phyloP scores from a whole-genome alignment of 345 rosid genomes.

The Dipteronia sinensis region DNA sequence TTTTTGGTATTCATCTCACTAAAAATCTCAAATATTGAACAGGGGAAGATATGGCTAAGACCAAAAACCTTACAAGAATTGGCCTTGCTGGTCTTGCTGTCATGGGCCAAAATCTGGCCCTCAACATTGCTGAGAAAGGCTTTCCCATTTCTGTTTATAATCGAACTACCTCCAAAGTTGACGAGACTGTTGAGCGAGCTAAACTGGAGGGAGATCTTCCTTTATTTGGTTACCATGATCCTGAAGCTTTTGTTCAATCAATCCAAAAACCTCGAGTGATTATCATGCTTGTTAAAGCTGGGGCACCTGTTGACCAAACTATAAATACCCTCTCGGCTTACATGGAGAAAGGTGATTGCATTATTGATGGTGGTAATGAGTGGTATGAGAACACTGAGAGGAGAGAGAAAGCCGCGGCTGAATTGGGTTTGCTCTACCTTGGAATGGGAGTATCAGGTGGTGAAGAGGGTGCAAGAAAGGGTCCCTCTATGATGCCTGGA shows the following conservation, averaged over 20 bases:
- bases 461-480: conserved; percentile 93
- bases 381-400: conserved; percentile 99
- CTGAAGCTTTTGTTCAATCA: conserved; percentile 75
- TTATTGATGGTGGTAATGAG: conserved; percentile 94
- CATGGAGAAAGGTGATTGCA: conserved; percentile 94
- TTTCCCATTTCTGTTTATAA: conserved; percentile 96
- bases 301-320: conserved; percentile 89
- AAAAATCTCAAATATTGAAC: conserved; percentile 14
- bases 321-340: conserved; percentile 81
- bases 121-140: conserved; percentile 94
- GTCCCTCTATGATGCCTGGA: conserved; percentile 97
- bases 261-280: conserved; percentile 89
- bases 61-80: conserved; percentile 61
- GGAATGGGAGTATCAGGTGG: conserved; percentile 99
- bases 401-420: conserved; percentile 70
- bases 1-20: conserved; percentile 22
- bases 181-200: conserved; percentile 90
- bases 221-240: conserved; percentile 78
- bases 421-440: conserved; percentile 76
- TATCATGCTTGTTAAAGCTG: conserved; percentile 97
- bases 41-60: conserved; percentile 60
- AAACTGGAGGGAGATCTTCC: conserved; percentile 85
- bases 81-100: conserved; percentile 97
- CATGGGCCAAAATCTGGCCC: conserved; percentile 97
- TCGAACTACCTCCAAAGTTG: conserved; percentile 84